Conservation (phyloP, 192 early-diverging fungal species). For the Funneliformis geosporum region DNA sequence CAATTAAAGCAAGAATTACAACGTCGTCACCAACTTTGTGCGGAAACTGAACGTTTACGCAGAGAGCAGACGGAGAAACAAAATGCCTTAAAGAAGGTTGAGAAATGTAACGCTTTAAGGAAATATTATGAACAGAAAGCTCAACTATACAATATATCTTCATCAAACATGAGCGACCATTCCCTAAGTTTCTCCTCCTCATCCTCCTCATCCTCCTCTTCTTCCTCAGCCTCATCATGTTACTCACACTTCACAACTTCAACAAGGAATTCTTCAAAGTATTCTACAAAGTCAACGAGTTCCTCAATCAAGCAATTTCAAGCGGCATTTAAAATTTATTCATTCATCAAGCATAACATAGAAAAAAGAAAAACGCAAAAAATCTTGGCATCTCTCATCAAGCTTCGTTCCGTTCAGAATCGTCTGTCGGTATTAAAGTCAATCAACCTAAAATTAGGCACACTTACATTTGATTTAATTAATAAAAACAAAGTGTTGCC, state of each 20-base stretch:
- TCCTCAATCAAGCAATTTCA: not conserved
- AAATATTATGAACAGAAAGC: not conserved
- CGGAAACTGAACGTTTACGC: not conserved
- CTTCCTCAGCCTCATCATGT: not conserved
- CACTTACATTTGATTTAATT: not conserved
- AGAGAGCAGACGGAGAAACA: not conserved
- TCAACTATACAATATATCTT: not conserved
- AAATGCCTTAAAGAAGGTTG: not conserved
- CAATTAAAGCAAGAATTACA: not conserved
- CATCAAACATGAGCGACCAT: not conserved
- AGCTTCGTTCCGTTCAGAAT: not conserved
- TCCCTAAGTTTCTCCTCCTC: not conserved
- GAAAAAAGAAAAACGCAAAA: not conserved
- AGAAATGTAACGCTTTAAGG: not conserved
- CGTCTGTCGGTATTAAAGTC: not conserved
- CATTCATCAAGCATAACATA: not conserved
- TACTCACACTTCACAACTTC: not conserved
- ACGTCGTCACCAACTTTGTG: not conserved
- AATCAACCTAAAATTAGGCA: not conserved
- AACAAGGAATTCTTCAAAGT: not conserved
- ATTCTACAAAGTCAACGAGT: not conserved
- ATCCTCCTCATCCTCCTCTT: not conserved
- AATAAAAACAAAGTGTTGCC: not conserved
- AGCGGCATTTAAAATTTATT: not conserved
- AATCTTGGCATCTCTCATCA: not conserved